These are phyloP conservation scores for Ensete ventricosum DNA, from an alignment of 176 grass and related monocot species.

Conservation along the genomic window DNA sequence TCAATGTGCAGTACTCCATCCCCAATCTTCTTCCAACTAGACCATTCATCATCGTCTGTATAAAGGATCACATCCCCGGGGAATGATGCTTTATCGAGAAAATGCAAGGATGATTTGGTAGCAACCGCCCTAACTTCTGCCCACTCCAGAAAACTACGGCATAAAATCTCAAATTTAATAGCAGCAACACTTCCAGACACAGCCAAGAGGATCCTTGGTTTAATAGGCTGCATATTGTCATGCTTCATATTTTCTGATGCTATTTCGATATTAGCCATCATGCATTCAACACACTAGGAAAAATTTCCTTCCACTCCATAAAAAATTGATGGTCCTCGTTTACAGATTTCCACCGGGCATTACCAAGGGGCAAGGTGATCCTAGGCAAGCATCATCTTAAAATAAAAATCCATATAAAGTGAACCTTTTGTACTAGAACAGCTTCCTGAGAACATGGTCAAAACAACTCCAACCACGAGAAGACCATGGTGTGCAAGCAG, in stretches of 20 bases:
- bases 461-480: no score
- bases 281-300: not conserved
- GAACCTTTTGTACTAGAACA: no score
- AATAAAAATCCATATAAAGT: no score
- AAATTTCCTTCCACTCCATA: not conserved
- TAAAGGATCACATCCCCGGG: constrained; percentile 44
- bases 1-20: constrained; percentile 91
- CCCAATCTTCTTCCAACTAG: constrained; percentile 87
- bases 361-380: not conserved
- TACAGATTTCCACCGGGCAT: not conserved
- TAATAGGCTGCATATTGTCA: constrained; percentile 30
- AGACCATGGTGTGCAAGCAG: no score
- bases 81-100: constrained; percentile 52
- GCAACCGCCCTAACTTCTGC: constrained; percentile 69
- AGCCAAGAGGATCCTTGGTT: constrained; percentile 66
- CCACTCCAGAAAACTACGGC: constrained; percentile 71
- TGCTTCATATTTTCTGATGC: constrained; percentile 28
- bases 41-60: constrained; percentile 89
- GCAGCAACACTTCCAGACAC: constrained; percentile 86
- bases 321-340: not conserved
- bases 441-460: no score
- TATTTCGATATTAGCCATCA: constrained; percentile 39
- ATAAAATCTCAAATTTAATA: constrained; percentile 86
- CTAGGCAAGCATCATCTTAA: no score
- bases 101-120: constrained; percentile 64